Base-by-base conservation (phyloP, 257 asterid species). In the Nyctanthes arbortristis region DNA sequence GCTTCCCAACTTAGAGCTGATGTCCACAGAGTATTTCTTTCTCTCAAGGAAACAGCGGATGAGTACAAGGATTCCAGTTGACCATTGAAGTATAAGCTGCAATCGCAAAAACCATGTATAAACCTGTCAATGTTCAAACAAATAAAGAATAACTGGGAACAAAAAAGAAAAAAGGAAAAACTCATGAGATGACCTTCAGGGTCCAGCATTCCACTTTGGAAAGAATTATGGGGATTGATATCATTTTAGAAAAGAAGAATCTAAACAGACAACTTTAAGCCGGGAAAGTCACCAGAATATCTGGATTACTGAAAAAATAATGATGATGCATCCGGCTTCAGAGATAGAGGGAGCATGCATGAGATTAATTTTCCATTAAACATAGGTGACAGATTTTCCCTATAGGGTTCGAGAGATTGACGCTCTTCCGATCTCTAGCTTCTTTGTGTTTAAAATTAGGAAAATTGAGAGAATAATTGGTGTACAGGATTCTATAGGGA, bases 71-170 rank as follows among this genome's bases (percentile, higher is more conserved):
- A 94, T 89, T 66, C 98, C 99, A 36, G 90, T 87, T 31, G 96
- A 77, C 99, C 99, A 94, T 75, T 94, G 99, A 81, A 94, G 86
- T 78, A 91, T 81, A 79, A 94, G 97, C 99, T 94, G 98, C 92
- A 89, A 86, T 86, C 84, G 57, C 57, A 47, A 25, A 47, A 47
- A 47, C 57, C 57, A 47, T 47, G 57, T 47, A 47, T 11, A 47
- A 25, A n/a, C 57, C 57, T 47, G 25, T 47, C 57, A 47, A 47
- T 47, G 6, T n/a, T 47, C 57, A 47, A 20, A n/a, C 20, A 47
- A 47, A 22, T 49, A 49, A 49, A 6, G 22, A 49, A 29, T 20
- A 49, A 49, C 58, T 49, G 7, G 29, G n/a, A n/a, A n/a, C n/a
- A n/a, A n/a, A n/a, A n/a, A n/a, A n/a, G n/a, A n/a, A n/a, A 7